Evolutionary conservation across 495 filamentous ascomycete genomes (phyloP).

Genomic region (Penicillium bovifimosum): DNA sequence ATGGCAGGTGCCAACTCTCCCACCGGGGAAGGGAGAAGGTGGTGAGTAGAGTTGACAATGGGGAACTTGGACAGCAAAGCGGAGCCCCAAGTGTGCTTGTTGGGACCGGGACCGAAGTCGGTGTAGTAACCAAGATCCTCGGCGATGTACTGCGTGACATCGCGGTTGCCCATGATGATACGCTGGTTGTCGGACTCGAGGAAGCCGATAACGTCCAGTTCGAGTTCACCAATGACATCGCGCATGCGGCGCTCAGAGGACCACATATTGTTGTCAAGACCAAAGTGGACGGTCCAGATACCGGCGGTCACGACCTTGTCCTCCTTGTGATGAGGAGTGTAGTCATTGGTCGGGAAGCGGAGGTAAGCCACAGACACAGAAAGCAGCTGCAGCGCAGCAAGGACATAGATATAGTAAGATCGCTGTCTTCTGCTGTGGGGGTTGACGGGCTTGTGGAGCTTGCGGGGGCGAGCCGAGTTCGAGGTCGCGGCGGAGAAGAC

Average conservation of each 20-base stretch:
- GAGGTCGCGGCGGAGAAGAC: slow-evolving; percentile 69
- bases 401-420: slow-evolving; percentile 70
- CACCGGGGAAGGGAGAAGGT: slow-evolving; percentile 85
- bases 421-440: slow-evolving; percentile 50
- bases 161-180: slow-evolving; percentile 99
- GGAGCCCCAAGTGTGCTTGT: slow-evolving; percentile 98
- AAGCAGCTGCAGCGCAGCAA: slow-evolving; percentile 68
- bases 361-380: slow-evolving; percentile 77
- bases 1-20: slow-evolving; percentile 97
- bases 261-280: slow-evolving; percentile 99
- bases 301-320: slow-evolving; percentile 84
- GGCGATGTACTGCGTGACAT: slow-evolving; percentile 90
- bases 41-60: slow-evolving; percentile 94
- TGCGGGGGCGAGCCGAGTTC: slow-evolving; percentile 38
- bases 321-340: slow-evolving; percentile 81
- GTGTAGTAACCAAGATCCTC: slow-evolving; percentile 98
- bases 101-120: slow-evolving; percentile 93
- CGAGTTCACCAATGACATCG: slow-evolving; percentile 84
- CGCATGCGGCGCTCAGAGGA: slow-evolving; percentile 91
- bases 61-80: slow-evolving; percentile 96
- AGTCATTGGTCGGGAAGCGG: slow-evolving; percentile 92
- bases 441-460: slow-evolving; percentile 39
- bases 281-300: slow-evolving; percentile 99
- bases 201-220: slow-evolving; percentile 91
- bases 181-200: slow-evolving; percentile 92